A percentile compares a stretch with the other conserved stretches of the same genome.
Evolutionary conservation across 2,329 filamentous ascomycete species (phyloP).

Genomic region (Lasiodiplodia citricola): DNA sequence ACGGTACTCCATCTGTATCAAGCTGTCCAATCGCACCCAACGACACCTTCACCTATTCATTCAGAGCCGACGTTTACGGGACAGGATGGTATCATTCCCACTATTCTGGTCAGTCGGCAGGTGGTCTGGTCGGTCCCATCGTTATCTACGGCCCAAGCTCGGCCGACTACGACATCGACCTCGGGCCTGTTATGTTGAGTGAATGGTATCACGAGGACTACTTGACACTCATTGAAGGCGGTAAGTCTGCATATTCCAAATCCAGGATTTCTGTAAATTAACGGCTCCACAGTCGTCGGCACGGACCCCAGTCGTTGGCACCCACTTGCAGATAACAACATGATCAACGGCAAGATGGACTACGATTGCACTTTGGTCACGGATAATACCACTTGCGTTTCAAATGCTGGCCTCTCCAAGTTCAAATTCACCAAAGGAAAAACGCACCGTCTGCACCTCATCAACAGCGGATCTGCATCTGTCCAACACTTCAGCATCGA

Average conservation of each 20-base stretch:
- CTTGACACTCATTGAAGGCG: conserved; percentile 2
- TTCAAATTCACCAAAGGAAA: conserved; percentile 49
- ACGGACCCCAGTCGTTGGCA: conserved; percentile 8
- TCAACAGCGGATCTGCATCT: conserved; percentile 49
- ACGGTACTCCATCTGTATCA: conserved; percentile 41
- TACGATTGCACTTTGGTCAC: conserved; percentile 37
- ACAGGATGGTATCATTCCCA: conserved; percentile 36
- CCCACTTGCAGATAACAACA: conserved; percentile 34
- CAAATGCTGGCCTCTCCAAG: conserved; percentile 33
- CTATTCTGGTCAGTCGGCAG: conserved; percentile 37
- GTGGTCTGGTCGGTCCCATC: conserved; percentile 36
- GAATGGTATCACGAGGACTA: conserved; percentile 52
- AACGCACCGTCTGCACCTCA: conserved; percentile 49
- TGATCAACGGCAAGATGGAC: conserved; percentile 38
- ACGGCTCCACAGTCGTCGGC: conserved; percentile 25
- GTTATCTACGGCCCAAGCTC: conserved; percentile 36
- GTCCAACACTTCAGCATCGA: conserved; percentile 52
- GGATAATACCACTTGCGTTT: conserved; percentile 31
- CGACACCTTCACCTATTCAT: conserved; percentile 34
- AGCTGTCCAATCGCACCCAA: conserved; percentile 45
- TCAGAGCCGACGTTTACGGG: conserved; percentile 39
- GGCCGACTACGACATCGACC: conserved; percentile 35
- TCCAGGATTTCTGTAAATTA: neutral
- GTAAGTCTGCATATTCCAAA: neutral
- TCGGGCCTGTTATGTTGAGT: conserved; percentile 35